Percentiles rank a stretch among this genome's conserved stretches.
Evolutionary conservation across 2,329 filamentous ascomycete species (phyloP).

Genomic region (Fusarium tjaetaba): DNA sequence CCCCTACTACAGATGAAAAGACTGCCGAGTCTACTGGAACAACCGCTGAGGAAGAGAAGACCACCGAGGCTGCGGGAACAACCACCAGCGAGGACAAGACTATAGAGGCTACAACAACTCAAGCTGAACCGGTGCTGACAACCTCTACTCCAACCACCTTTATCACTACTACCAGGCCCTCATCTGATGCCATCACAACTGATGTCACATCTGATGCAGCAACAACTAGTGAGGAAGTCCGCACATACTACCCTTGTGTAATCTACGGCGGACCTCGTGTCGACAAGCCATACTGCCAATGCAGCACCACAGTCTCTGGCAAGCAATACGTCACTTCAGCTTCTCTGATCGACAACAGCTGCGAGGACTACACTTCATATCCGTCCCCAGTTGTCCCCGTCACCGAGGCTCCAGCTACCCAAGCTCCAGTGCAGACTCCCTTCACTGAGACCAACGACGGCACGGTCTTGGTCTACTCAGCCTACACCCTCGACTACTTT

Average conservation of each 20-base stretch:
- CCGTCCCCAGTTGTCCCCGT: neutral
- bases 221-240: neutral
- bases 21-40: neutral
- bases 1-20: neutral
- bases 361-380: neutral
- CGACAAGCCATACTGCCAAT: constrained; percentile 8
- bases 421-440: neutral
- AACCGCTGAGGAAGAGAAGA: neutral
- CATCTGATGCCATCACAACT: neutral
- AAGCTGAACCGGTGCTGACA: neutral
- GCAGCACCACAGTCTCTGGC: constrained; percentile 1
- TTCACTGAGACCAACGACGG: constrained; percentile 6
- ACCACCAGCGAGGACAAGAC: neutral
- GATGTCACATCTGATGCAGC: neutral
- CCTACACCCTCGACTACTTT: neutral
- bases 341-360: neutral
- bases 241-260: constrained; percentile 1
- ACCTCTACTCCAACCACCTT: neutral
- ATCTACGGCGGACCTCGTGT: constrained; percentile 4
- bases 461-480: constrained; percentile 3
- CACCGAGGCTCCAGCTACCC: neutral
- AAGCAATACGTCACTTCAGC: neutral
- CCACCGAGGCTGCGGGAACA: neutral
- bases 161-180: neutral
- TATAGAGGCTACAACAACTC: neutral